Percentiles rank a stretch among this genome's conserved stretches.
phyloP scores from a whole-genome alignment of 176 grass and related monocot species.

The Puya raimondii region DNA sequence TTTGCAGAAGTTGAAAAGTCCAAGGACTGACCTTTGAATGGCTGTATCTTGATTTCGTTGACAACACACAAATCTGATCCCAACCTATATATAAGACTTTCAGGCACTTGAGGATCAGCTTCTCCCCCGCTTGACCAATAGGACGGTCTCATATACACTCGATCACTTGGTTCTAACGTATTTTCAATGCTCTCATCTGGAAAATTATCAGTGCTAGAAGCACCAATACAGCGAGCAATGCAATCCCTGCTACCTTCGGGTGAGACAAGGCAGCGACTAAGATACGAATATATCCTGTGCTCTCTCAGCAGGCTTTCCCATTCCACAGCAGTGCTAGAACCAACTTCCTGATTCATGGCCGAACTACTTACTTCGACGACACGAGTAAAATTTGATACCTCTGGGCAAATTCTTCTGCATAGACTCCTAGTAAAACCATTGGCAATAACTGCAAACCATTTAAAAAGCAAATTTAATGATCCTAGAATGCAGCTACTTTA shows the following conservation, averaged over 20 bases:
- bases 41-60: slow-evolving; percentile 50
- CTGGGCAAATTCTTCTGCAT: slow-evolving; percentile 42
- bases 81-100: slow-evolving; percentile 61
- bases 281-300: slow-evolving; percentile 49
- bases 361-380: slow-evolving; percentile 29
- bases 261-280: slow-evolving; percentile 36
- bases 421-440: slow-evolving; percentile 52
- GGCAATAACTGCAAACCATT: slow-evolving; percentile 35
- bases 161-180: slow-evolving; percentile 45
- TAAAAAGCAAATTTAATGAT: not conserved
- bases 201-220: slow-evolving; percentile 88
- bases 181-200: slow-evolving; percentile 65
- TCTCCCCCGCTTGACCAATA: slow-evolving; percentile 92
- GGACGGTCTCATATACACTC: slow-evolving; percentile 23
- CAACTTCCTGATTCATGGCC: slow-evolving; percentile 5
- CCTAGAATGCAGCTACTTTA: not conserved
- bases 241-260: slow-evolving; percentile 26
- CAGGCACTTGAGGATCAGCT: slow-evolving; percentile 29
- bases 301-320: slow-evolving; percentile 25
- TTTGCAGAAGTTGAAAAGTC: not conserved
- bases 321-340: slow-evolving; percentile 34
- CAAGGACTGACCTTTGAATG: slow-evolving; percentile 51
- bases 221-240: slow-evolving; percentile 48
- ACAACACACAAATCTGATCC: slow-evolving; percentile 40
- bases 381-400: slow-evolving; percentile 39